phyloP scores from a whole-genome alignment of 108 stramenopile genomes.

The Nitzschia putrida region DNA sequence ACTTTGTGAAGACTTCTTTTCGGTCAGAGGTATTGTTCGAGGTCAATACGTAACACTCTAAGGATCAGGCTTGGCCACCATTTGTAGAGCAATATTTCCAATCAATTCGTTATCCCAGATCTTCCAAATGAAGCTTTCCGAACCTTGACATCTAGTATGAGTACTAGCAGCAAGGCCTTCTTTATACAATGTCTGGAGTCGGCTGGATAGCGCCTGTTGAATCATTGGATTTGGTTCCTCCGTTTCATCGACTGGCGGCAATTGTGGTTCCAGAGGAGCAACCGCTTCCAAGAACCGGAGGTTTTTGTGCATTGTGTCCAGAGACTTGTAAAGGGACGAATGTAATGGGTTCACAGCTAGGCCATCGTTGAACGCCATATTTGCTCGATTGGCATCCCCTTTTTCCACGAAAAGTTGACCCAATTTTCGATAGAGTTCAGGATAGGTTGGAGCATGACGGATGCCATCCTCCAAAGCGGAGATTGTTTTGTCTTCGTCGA shows the following conservation, averaged over 20 bases:
- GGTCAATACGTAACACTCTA: constrained; percentile 57
- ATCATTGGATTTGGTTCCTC: too few relatives aligned
- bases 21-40: constrained; percentile 71
- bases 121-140: too few relatives aligned
- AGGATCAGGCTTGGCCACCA: neutral
- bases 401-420: constrained; percentile 58
- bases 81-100: too few relatives aligned
- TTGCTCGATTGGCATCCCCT: constrained; percentile 64
- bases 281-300: too few relatives aligned
- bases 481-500: constrained; percentile 60
- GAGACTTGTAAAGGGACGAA: constrained; percentile 83
- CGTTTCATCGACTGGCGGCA: too few relatives aligned
- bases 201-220: too few relatives aligned
- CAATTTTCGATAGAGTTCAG: constrained; percentile 62
- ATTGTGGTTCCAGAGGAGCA: too few relatives aligned
- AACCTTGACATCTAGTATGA: too few relatives aligned
- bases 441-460: constrained; percentile 71
- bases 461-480: constrained; percentile 73
- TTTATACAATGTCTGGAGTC: too few relatives aligned
- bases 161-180: too few relatives aligned
- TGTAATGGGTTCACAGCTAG: constrained; percentile 76
- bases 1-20: constrained; percentile 84
- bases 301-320: constrained; percentile 24
- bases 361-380: constrained; percentile 73
- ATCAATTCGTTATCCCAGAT: too few relatives aligned